These are phyloP conservation scores for Penicillium sp. DNA, from an alignment of 2,329 filamentous ascomycete genomes.

Conservation along the genomic window DNA sequence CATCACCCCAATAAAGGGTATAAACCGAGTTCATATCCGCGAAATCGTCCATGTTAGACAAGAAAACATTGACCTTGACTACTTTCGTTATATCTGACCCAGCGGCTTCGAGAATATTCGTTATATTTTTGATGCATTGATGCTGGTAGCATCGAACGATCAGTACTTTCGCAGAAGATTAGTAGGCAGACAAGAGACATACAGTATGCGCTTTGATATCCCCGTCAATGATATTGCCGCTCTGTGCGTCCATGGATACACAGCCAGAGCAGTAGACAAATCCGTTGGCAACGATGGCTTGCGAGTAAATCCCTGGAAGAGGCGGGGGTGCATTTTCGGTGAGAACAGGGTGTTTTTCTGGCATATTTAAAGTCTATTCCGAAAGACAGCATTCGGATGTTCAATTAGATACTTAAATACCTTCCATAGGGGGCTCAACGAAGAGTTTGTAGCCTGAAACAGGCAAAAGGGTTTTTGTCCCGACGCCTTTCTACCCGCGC, in stretches of 20 bases:
- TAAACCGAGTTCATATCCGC: slow-evolving; percentile 82
- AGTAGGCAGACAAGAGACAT: slow-evolving; percentile 23
- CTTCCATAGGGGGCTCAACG: too few relatives aligned
- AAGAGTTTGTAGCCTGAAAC: too few relatives aligned
- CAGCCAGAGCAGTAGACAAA: slow-evolving; percentile 71
- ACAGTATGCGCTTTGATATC: slow-evolving; percentile 58
- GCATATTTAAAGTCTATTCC: slow-evolving; percentile 27
- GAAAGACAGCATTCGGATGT: too few relatives aligned
- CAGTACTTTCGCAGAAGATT: not conserved
- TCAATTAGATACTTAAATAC: too few relatives aligned
- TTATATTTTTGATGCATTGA: slow-evolving; percentile 61
- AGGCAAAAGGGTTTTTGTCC: too few relatives aligned
- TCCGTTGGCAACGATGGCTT: slow-evolving; percentile 64
- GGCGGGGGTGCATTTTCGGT: slow-evolving; percentile 55
- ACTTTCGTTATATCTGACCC: slow-evolving; percentile 62
- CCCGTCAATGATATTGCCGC: slow-evolving; percentile 57
- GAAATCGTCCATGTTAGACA: slow-evolving; percentile 67
- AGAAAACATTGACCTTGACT: slow-evolving; percentile 68
- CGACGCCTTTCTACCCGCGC: too few relatives aligned
- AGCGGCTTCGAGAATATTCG: slow-evolving; percentile 60
- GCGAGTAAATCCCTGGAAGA: slow-evolving; percentile 57
- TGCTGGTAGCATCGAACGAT: slow-evolving; percentile 33
- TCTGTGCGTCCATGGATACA: slow-evolving; percentile 60
- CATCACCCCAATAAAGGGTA: slow-evolving; percentile 66
- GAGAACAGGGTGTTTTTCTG: slow-evolving; percentile 43